Evolutionary conservation across 1,139 yeast genomes (phyloP).

Genomic region (Zygosaccharomyces pseudobailii): DNA sequence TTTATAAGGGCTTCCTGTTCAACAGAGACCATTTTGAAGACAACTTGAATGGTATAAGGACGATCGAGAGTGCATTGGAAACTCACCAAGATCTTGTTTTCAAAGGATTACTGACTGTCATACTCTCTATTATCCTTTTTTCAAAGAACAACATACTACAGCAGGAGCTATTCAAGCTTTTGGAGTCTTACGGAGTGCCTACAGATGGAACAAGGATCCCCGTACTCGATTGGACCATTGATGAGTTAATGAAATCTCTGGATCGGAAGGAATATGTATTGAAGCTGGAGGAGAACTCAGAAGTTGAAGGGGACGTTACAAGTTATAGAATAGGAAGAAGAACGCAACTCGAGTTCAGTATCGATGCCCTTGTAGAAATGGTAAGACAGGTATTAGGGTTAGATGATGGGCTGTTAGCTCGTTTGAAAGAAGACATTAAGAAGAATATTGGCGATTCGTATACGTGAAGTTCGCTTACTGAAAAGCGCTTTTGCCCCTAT

Average conservation of each 20-base stretch:
- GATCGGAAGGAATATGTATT: constrained; percentile 25
- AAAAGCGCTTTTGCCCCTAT: background rate
- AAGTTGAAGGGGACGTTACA: constrained; percentile 19
- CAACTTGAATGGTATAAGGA: constrained; percentile 12
- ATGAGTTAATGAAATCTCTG: constrained; percentile 21
- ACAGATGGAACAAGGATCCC: constrained; percentile 28
- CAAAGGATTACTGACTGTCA: constrained; percentile 25
- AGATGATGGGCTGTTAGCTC: constrained; percentile 14
- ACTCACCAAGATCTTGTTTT: constrained; percentile 20
- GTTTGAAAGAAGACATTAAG: constrained; percentile 18
- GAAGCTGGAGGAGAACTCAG: constrained; percentile 22
- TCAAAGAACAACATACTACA: constrained; percentile 29
- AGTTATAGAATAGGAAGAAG: constrained; percentile 29
- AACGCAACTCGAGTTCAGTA: constrained; percentile 26
- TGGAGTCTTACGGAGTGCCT: constrained; percentile 29
- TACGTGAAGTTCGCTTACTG: background rate
- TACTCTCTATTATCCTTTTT: constrained; percentile 22
- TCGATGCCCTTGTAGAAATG: constrained; percentile 20
- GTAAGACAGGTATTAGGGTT: constrained; percentile 23
- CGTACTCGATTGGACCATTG: constrained; percentile 19
- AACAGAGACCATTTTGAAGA: constrained; percentile 21
- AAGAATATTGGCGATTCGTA: constrained; percentile 28
- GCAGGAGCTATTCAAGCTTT: constrained; percentile 20
- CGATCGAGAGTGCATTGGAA: constrained; percentile 13
- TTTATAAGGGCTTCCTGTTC: constrained; percentile 15